Evolutionary conservation across 768 basidiomycete genomes (phyloP).

Genomic region (Macrolepiota fuliginosa): DNA sequence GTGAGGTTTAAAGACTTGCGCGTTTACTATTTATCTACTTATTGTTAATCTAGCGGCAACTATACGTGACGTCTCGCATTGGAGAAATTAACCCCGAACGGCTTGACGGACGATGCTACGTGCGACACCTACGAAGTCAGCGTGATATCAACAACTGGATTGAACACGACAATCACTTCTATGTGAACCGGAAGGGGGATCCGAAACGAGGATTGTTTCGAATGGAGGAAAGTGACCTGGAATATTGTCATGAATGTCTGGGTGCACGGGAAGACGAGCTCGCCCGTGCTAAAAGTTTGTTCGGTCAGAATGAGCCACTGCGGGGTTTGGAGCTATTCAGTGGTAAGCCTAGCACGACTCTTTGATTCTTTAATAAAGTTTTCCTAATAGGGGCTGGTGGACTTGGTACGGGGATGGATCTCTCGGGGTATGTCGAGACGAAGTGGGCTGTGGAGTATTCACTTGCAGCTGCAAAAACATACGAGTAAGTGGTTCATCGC

Average conservation of each 20-base stretch:
- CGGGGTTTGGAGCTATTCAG: constrained; percentile 67
- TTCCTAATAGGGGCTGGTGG: constrained; percentile 65
- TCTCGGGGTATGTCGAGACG: constrained; percentile 61
- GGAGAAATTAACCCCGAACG: constrained; percentile 29
- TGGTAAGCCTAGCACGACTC: constrained; percentile 36
- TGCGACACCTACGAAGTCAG: constrained; percentile 33
- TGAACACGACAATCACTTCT: constrained; percentile 57
- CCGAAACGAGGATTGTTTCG: constrained; percentile 16
- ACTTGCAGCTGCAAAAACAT: constrained; percentile 62
- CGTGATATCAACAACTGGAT: constrained; percentile 46
- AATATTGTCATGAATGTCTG: constrained; percentile 38
- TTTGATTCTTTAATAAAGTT: neutral
- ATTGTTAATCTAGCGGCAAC: constrained; percentile 28
- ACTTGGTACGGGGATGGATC: constrained; percentile 62
- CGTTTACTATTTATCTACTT: neutral
- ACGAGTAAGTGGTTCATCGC: constrained; percentile 38
- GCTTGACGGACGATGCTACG: constrained; percentile 57
- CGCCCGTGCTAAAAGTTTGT: constrained; percentile 26
- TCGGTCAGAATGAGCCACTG: constrained; percentile 40
- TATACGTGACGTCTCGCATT: constrained; percentile 37
- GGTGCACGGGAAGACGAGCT: constrained; percentile 28
- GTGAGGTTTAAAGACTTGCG: constrained; percentile 31
- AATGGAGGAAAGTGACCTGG: constrained; percentile 24
- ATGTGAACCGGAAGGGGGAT: constrained; percentile 36
- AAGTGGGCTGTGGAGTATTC: constrained; percentile 69